A percentile compares a stretch with the other conserved stretches of the same genome.
Conservation (phyloP, 2,329 filamentous ascomycete species). For the Colletotrichum noveboracense region DNA sequence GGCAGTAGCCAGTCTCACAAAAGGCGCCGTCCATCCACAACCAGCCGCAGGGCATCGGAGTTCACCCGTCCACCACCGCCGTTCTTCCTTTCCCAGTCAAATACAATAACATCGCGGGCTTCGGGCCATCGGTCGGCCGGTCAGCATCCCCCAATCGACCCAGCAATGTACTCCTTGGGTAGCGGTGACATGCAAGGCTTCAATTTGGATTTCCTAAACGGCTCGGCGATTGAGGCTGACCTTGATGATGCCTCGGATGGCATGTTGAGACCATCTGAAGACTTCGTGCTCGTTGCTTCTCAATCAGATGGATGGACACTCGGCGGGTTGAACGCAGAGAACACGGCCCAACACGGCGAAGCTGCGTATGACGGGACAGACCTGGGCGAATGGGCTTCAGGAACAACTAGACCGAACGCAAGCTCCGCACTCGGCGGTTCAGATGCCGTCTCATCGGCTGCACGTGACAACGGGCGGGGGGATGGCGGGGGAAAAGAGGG, state of each 20-base stretch:
- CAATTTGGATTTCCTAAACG: conserved; percentile 32
- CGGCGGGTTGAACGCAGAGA: conserved; percentile 24
- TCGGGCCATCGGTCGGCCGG: conserved; percentile 14
- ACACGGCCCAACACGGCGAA: conserved; percentile 11
- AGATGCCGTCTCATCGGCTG: not conserved
- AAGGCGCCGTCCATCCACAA: conserved; percentile 30
- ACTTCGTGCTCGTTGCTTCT: conserved; percentile 30
- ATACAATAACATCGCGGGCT: conserved; percentile 24
- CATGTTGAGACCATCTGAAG: conserved; percentile 14
- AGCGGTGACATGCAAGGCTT: conserved; percentile 23
- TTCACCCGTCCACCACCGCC: conserved; percentile 33
- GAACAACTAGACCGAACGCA: conserved; percentile 16
- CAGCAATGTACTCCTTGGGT: conserved; percentile 31
- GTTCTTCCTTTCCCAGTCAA: conserved; percentile 26
- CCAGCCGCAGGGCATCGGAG: conserved; percentile 34
- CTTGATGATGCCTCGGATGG: conserved; percentile 13
- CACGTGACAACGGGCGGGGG: not conserved
- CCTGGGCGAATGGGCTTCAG: conserved; percentile 29
- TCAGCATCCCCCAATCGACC: conserved; percentile 25
- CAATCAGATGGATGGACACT: conserved; percentile 32
- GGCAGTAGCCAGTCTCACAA: conserved; percentile 31
- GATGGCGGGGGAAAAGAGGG: not conserved
- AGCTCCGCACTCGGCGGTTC: not conserved
- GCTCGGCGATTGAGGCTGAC: conserved; percentile 32
- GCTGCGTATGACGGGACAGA: conserved; percentile 27